These are phyloP conservation scores for Zygosaccharomyces pseudobailii DNA, from an alignment of 1,139 yeast species.

Conservation along the genomic window DNA sequence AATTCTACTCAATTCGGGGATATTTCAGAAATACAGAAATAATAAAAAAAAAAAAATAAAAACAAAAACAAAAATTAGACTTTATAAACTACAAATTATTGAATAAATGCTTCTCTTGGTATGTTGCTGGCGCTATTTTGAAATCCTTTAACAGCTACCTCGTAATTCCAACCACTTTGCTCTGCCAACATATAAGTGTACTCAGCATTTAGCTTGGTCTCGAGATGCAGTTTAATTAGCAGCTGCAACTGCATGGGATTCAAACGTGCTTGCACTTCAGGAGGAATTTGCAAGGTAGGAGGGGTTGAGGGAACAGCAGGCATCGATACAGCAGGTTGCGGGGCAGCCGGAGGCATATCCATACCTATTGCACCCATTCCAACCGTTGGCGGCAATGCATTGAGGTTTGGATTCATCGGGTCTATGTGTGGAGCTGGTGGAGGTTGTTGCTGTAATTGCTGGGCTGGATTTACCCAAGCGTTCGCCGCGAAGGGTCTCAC, in stretches of 20 bases:
- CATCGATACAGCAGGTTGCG: constrained; percentile 2
- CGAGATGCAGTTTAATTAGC: constrained; percentile 58
- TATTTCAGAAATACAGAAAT: too few species aligned
- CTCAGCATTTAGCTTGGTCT: constrained; percentile 72
- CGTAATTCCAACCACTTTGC: constrained; percentile 83
- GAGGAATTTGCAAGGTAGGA: constrained; percentile 35
- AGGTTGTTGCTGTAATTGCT: constrained; percentile 14
- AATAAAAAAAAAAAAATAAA: neutral
- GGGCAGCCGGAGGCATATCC: constrained; percentile 5
- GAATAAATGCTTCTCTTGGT: constrained; percentile 54
- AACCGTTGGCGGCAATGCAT: constrained; percentile 1
- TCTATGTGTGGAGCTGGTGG: constrained; percentile 12
- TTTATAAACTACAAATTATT: constrained; percentile 9
- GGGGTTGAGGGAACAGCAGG: constrained; percentile 9
- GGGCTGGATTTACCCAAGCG: constrained; percentile 46
- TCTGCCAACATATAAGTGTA: constrained; percentile 82
- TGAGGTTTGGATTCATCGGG: constrained; percentile 3
- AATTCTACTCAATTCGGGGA: neutral
- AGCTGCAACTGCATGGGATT: constrained; percentile 59
- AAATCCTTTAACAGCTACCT: constrained; percentile 65
- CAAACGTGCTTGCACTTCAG: constrained; percentile 51
- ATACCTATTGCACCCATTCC: constrained; percentile 1
- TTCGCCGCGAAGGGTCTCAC: constrained; percentile 60
- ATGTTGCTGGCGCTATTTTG: constrained; percentile 53
- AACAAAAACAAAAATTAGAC: neutral